phyloP scores from a whole-genome alignment of 495 filamentous ascomycete genomes.

The Patellaria atrata region DNA sequence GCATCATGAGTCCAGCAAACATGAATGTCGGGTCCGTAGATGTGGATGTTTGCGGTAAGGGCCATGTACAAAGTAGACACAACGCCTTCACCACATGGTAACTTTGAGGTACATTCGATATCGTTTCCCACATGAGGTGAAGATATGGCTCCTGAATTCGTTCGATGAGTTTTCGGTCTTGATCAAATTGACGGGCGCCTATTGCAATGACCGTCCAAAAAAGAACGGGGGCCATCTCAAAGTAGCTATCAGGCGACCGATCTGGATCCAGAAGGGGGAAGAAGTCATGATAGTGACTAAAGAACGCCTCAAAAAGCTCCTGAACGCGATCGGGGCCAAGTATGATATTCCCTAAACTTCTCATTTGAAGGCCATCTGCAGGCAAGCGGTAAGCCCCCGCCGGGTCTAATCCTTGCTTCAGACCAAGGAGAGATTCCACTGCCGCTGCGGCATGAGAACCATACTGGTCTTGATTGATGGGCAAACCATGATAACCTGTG shows the following conservation, averaged over 20 bases:
- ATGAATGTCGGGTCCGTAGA: constrained; percentile 83
- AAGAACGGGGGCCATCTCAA: constrained; percentile 55
- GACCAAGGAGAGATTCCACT: constrained; percentile 65
- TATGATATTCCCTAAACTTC: constrained; percentile 54
- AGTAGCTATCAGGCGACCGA: constrained; percentile 52
- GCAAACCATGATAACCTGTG: constrained; percentile 16
- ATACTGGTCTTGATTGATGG: constrained; percentile 34
- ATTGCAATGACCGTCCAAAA: constrained; percentile 83
- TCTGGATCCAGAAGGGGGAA: constrained; percentile 66
- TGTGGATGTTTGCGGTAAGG: constrained; percentile 73
- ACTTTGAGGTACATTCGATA: constrained; percentile 69
- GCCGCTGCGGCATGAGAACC: constrained; percentile 50
- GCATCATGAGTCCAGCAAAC: constrained; percentile 81
- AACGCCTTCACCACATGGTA: constrained; percentile 88
- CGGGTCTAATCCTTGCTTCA: constrained; percentile 44
- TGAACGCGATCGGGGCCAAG: constrained; percentile 56
- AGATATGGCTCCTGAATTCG: constrained; percentile 58
- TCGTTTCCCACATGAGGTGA: constrained; percentile 63
- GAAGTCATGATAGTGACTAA: constrained; percentile 70
- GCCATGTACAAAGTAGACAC: constrained; percentile 82
- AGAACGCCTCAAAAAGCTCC: constrained; percentile 67
- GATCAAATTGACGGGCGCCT: constrained; percentile 57
- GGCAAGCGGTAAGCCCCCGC: constrained; percentile 25
- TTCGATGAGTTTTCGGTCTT: constrained; percentile 50
- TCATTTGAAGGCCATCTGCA: constrained; percentile 12